Evolutionary conservation across 2,329 filamentous ascomycete genomes (phyloP).

Genomic region (Talaromyces islandicus): DNA sequence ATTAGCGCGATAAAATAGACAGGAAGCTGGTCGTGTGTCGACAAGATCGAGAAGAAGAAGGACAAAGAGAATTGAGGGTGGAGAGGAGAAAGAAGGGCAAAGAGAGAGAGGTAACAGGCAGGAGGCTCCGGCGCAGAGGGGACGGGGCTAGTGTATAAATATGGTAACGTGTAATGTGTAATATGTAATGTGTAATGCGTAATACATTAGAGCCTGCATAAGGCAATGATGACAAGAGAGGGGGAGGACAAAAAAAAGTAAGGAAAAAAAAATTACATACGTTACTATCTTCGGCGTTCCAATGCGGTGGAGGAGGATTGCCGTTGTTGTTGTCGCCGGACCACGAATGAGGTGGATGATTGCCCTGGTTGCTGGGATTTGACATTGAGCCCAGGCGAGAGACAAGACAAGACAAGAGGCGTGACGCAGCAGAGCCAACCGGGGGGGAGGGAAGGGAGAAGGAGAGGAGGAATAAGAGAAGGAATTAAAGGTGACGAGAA

Average conservation of each 20-base stretch:
- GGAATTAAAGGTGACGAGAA: slow-evolving; percentile 9
- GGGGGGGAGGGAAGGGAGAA: neutral
- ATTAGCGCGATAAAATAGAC: neutral
- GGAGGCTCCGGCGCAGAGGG: neutral
- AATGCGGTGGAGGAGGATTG: slow-evolving; percentile 7
- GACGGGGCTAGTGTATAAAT: neutral
- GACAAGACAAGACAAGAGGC: slow-evolving; percentile 6
- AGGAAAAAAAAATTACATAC: slow-evolving; percentile 4
- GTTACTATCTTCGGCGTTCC: slow-evolving; percentile 8
- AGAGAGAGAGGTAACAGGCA: slow-evolving; percentile 7
- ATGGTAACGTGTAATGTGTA: neutral
- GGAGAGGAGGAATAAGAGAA: slow-evolving; percentile 9
- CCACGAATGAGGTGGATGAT: slow-evolving; percentile 11
- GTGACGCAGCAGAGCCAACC: neutral
- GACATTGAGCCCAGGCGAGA: slow-evolving; percentile 12
- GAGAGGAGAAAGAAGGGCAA: slow-evolving; percentile 14
- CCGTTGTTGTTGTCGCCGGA: slow-evolving; percentile 5
- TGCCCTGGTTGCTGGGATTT: slow-evolving; percentile 12
- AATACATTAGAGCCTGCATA: neutral
- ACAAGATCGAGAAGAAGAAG: slow-evolving; percentile 10
- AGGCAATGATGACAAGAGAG: neutral
- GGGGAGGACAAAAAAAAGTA: neutral
- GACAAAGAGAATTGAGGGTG: slow-evolving; percentile 14
- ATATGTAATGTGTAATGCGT: neutral
- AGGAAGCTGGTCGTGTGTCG: neutral